Conservation (phyloP, 176 grass and related monocot genomes). For the Poa annua region DNA sequence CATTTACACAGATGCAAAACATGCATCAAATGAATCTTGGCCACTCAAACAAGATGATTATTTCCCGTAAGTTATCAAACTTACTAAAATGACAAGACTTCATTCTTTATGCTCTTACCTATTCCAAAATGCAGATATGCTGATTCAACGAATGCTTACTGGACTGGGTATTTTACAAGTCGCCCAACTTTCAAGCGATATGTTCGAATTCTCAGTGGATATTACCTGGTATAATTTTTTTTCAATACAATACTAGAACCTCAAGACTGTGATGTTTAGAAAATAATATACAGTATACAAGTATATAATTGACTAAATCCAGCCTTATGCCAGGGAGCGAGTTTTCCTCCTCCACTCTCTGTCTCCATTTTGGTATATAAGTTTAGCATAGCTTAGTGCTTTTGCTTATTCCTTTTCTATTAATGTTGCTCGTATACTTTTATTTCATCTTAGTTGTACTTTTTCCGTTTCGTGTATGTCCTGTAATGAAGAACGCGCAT, state of each 20-base stretch:
- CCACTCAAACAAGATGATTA: constrained; percentile 91
- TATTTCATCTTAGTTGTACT: not conserved
- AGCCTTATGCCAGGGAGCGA: not conserved
- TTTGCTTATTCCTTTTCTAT: not conserved
- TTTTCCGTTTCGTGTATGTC: not conserved
- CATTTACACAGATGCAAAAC: constrained; percentile 86
- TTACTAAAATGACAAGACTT: not conserved
- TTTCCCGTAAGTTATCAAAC: constrained; percentile 66
- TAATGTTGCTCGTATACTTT: not conserved
- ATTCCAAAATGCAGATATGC: constrained; percentile 69
- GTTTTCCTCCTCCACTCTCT: not conserved
- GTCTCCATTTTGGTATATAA: not conserved
- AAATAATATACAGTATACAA: not conserved
- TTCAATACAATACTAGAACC: not conserved
- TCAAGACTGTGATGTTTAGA: not conserved
- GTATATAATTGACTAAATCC: not conserved
- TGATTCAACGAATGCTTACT: constrained; percentile 81
- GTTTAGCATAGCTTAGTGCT: not conserved
- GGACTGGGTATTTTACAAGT: constrained; percentile 96
- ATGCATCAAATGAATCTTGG: constrained; percentile 82
- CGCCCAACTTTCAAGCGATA: constrained; percentile 84
- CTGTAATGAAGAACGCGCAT: not conserved
- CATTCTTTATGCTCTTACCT: constrained; percentile 27
- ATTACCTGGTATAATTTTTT: constrained; percentile 70
- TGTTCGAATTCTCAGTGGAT: constrained; percentile 77